Percentiles rank a stretch among this genome's conserved stretches.
Evolutionary conservation across 768 basidiomycete genomes (phyloP).

Genomic region (Termitomyces sp.): DNA sequence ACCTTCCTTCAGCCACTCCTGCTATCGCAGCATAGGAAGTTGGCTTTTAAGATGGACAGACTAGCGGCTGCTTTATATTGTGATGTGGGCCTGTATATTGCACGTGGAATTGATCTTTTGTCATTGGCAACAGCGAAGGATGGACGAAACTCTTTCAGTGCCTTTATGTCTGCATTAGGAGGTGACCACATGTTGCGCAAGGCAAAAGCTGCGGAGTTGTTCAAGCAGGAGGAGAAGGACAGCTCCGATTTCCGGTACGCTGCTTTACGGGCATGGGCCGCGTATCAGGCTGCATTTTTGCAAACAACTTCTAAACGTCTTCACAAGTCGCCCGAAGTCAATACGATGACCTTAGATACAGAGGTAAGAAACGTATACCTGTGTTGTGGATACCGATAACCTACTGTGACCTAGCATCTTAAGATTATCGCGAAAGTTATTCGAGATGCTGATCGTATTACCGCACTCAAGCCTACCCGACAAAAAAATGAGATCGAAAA

Average conservation of each 20-base stretch:
- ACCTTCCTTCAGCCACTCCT: slow-evolving; percentile 26
- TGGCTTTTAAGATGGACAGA: slow-evolving; percentile 42
- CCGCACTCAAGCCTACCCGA: slow-evolving; percentile 34
- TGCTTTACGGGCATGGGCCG: slow-evolving; percentile 41
- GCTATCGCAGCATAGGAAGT: slow-evolving; percentile 22
- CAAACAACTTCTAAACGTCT: slow-evolving; percentile 12
- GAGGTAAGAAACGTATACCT: slow-evolving; percentile 18
- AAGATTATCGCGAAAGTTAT: slow-evolving; percentile 28
- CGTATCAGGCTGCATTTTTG: slow-evolving; percentile 28
- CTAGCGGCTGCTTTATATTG: slow-evolving; percentile 31
- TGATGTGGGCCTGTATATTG: slow-evolving; percentile 31
- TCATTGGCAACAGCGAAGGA: slow-evolving; percentile 18
- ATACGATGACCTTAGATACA: slow-evolving; percentile 17
- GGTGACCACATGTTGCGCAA: slow-evolving; percentile 24
- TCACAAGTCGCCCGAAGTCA: slow-evolving; percentile 14
- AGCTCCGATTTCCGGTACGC: slow-evolving; percentile 11
- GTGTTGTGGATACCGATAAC: background rate
- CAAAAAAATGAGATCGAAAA: slow-evolving; percentile 40
- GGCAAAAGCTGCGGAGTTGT: slow-evolving; percentile 20
- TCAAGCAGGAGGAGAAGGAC: slow-evolving; percentile 20
- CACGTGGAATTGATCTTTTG: slow-evolving; percentile 33
- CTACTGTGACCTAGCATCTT: slow-evolving; percentile 28
- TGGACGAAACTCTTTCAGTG: slow-evolving; percentile 25
- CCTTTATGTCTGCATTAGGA: slow-evolving; percentile 31
- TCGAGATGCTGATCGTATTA: slow-evolving; percentile 31